Conservation (phyloP, 2,329 filamentous ascomycete genomes). For the Colletotrichum zoysiae region DNA sequence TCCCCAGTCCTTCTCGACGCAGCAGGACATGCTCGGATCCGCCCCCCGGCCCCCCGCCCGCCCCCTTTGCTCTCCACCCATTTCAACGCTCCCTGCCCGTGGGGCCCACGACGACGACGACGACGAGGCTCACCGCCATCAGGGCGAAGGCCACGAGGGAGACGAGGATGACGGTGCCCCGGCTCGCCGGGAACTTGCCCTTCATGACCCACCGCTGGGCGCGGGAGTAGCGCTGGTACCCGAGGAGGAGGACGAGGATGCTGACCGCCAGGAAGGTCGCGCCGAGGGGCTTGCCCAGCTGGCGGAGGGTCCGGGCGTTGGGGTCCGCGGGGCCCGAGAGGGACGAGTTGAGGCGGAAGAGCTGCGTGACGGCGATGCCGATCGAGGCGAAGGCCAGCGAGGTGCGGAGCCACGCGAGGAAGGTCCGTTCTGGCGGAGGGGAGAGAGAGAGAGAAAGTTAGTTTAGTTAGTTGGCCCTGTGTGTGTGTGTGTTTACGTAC, state of each 20-base stretch:
- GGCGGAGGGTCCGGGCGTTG: slow-evolving; percentile 63
- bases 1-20: not conserved
- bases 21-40: not conserved
- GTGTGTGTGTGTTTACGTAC: slow-evolving; percentile 56
- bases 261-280: slow-evolving; percentile 82
- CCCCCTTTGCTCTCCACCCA: not conserved
- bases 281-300: slow-evolving; percentile 79
- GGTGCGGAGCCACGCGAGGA: slow-evolving; percentile 87
- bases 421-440: slow-evolving; percentile 75
- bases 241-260: slow-evolving; percentile 80
- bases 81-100: slow-evolving; percentile 45
- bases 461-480: not conserved
- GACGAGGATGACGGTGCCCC: slow-evolving; percentile 80
- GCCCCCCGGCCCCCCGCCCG: not conserved
- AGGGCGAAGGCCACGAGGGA: slow-evolving; percentile 73
- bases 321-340: slow-evolving; percentile 54
- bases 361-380: slow-evolving; percentile 85
- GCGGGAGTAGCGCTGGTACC: slow-evolving; percentile 83
- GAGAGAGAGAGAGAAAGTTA: too few relatives aligned
- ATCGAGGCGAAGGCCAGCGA: slow-evolving; percentile 86
- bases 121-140: slow-evolving; percentile 70
- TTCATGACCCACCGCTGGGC: slow-evolving; percentile 83
- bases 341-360: slow-evolving; percentile 84
- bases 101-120: slow-evolving; percentile 68
- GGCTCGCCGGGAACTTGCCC: slow-evolving; percentile 83